These are phyloP conservation scores for Bombardia bombarda DNA, from an alignment of 495 filamentous ascomycete species.

Conservation along the genomic window DNA sequence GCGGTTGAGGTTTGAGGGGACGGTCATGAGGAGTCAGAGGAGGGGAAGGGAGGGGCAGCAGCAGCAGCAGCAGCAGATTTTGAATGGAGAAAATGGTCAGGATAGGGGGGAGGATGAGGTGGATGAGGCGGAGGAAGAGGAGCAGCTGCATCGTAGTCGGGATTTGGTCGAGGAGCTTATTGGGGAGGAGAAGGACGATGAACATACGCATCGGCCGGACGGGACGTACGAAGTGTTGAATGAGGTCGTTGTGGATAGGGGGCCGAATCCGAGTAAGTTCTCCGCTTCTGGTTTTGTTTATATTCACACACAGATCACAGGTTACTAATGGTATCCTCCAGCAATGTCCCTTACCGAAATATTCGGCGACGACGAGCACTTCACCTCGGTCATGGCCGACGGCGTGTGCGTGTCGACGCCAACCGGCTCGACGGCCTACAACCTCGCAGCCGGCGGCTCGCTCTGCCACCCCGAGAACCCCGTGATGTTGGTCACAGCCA, in stretches of 20 bases:
- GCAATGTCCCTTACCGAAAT: conserved; percentile 83
- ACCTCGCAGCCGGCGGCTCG: conserved; percentile 90
- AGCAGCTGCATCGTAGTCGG: conserved; percentile 24
- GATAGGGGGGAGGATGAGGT: conserved; percentile 6
- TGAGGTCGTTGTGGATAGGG: conserved; percentile 83
- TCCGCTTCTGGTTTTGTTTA: no score
- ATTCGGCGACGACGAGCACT: conserved; percentile 93
- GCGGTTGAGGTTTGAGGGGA: conserved; percentile 84
- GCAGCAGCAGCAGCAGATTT: background rate
- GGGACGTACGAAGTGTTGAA: conserved; percentile 84
- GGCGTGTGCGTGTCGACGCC: conserved; percentile 87
- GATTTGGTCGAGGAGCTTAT: conserved; percentile 89
- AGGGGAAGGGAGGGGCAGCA: conserved; percentile 15
- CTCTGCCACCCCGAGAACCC: conserved; percentile 96
- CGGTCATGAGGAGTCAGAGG: conserved; percentile 77
- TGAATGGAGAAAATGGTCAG: background rate
- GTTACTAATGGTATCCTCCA: no score
- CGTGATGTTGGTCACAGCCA: conserved; percentile 89
- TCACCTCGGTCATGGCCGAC: conserved; percentile 79
- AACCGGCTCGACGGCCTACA: conserved; percentile 93
- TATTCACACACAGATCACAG: no score
- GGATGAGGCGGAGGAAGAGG: conserved; percentile 22
- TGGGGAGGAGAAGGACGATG: conserved; percentile 72
- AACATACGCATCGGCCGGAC: conserved; percentile 72
- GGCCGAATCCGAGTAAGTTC: conserved; percentile 74